Evolutionary conservation across 805 yeast genomes (phyloP).

Genomic region (Yamadazyma insecticola): DNA sequence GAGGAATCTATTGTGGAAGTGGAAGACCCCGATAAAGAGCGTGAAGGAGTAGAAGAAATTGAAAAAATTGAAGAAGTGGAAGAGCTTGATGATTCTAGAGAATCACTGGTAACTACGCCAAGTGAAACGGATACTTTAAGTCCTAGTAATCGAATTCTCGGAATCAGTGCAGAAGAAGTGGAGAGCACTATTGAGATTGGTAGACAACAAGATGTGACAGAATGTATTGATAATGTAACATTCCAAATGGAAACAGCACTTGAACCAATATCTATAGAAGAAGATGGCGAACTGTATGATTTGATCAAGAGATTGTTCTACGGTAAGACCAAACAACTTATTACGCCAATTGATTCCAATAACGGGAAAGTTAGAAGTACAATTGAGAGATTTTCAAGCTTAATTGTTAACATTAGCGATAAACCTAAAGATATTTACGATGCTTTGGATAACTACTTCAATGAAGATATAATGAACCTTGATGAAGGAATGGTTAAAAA

Average conservation of each 20-base stretch:
- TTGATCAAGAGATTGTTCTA: slow-evolving; percentile 74
- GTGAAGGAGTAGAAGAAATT: neutral
- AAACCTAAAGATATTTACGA: slow-evolving; percentile 88
- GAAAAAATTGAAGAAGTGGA: no score
- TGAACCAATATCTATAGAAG: slow-evolving; percentile 58
- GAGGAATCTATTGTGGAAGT: slow-evolving; percentile 7
- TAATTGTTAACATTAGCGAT: slow-evolving; percentile 81
- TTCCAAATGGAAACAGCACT: slow-evolving; percentile 88
- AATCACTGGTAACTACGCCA: neutral
- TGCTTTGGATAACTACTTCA: slow-evolving; percentile 80
- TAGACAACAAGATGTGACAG: slow-evolving; percentile 96
- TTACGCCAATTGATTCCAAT: slow-evolving; percentile 45
- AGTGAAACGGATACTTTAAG: no score
- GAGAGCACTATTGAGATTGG: slow-evolving; percentile 77
- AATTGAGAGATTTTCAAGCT: slow-evolving; percentile 71
- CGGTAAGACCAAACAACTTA: slow-evolving; percentile 78
- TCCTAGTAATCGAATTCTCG: slow-evolving; percentile 14
- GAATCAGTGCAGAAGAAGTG: slow-evolving; percentile 57
- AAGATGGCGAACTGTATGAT: slow-evolving; percentile 76
- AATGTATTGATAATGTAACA: slow-evolving; percentile 90
- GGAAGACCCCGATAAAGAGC: slow-evolving; percentile 13
- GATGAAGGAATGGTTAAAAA: slow-evolving; percentile 74
- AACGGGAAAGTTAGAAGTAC: slow-evolving; percentile 27
- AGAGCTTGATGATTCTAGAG: no score
- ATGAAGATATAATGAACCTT: slow-evolving; percentile 63